Conservation (phyloP, 73 alveolate species). For the Tetrahymena thermophila region DNA sequence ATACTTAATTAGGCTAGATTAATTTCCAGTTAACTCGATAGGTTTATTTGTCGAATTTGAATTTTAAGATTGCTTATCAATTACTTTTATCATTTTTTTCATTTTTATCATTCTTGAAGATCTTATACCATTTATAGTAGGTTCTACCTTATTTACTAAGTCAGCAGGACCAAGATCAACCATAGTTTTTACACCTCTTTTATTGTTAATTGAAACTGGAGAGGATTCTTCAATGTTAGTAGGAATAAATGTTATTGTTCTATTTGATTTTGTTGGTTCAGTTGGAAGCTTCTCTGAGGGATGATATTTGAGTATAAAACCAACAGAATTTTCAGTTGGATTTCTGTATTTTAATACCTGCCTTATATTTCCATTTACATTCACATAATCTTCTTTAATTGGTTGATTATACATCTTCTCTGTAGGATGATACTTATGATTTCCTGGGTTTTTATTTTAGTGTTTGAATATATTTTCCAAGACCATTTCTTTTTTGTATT, state of each 20-base stretch:
- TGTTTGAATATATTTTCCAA: background rate
- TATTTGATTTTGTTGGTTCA: background rate
- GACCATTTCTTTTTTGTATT: background rate
- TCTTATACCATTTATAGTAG: background rate
- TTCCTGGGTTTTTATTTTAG: background rate
- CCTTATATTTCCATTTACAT: background rate
- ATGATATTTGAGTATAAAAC: background rate
- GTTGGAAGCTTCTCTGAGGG: background rate
- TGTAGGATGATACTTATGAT: background rate
- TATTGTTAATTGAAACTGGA: background rate
- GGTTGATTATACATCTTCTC: background rate
- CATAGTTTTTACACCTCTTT: background rate
- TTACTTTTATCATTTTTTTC: background rate
- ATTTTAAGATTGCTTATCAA: background rate
- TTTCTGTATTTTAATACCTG: background rate
- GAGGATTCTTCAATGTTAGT: background rate
- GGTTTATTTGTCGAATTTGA: background rate
- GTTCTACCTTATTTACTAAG: background rate
- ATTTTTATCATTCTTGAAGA: background rate
- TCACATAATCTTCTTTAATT: background rate
- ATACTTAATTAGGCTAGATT: background rate
- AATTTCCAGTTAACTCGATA: background rate
- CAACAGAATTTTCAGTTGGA: background rate
- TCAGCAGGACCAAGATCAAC: background rate
- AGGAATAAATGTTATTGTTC: background rate